These are phyloP conservation scores for Tylopilus cervinicoccineus DNA, from an alignment of 768 basidiomycete genomes.

Conservation along the genomic window DNA sequence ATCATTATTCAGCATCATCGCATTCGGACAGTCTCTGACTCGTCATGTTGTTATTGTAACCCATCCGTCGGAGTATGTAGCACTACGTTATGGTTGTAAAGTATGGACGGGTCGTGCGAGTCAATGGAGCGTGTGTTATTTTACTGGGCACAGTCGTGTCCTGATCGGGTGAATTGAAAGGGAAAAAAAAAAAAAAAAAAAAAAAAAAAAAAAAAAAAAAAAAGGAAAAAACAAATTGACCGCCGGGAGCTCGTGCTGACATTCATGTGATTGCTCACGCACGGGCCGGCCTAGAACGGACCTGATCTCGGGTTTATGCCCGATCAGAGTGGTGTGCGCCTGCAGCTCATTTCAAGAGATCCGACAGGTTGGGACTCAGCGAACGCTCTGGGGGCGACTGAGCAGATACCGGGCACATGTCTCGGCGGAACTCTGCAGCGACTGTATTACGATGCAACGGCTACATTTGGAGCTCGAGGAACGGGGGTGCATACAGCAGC, in stretches of 20 bases:
- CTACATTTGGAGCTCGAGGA: conserved; percentile 13
- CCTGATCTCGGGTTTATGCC: conserved; percentile 8
- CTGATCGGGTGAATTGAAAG: neutral
- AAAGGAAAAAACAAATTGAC: conserved; percentile 2
- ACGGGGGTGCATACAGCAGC: conserved; percentile 19
- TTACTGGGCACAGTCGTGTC: neutral
- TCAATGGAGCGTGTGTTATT: too few relatives aligned
- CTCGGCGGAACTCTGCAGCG: conserved; percentile 20
- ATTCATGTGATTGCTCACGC: conserved; percentile 18
- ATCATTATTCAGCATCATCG: conserved; percentile 35
- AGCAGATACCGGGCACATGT: neutral
- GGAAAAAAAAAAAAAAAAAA: too few relatives aligned
- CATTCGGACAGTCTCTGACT: conserved; percentile 19
- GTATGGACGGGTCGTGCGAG: conserved; percentile 23
- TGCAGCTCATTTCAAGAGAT: conserved; percentile 10
- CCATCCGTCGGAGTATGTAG: conserved; percentile 27
- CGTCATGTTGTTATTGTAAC: conserved; percentile 23
- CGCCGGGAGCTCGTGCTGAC: neutral
- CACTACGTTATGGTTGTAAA: conserved; percentile 37
- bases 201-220: too few relatives aligned
- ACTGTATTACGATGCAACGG: conserved; percentile 15
- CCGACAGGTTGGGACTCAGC: conserved; percentile 15
- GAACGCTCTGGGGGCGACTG: conserved; percentile 2
- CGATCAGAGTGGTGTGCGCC: conserved; percentile 13
- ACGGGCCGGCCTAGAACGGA: neutral